Conservation (phyloP, 257 asterid species). For the Oldenlandia corymbosa region DNA sequence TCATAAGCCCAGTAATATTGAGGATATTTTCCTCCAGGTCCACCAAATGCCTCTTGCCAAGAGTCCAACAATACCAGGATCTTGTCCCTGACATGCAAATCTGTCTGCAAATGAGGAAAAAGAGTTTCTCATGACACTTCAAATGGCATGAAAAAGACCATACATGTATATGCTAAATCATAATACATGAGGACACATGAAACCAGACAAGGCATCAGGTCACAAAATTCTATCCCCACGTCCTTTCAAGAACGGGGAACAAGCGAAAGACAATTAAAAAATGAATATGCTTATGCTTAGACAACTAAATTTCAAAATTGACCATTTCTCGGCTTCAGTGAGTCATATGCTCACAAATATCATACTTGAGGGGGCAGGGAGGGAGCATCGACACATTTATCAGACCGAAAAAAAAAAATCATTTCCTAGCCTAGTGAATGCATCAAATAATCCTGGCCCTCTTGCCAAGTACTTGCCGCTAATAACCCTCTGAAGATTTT, state of each 20-base stretch:
- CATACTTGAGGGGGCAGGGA: not conserved
- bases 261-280: no score
- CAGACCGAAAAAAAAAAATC: no score
- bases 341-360: not conserved
- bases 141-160: not conserved
- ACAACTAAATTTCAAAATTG: not conserved
- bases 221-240: no score
- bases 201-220: not conserved
- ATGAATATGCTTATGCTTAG: no score
- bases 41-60: slow-evolving; percentile 96
- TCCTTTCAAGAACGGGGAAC: no score
- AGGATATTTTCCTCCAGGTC: slow-evolving; percentile 77
- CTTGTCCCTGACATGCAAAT: slow-evolving; percentile 77
- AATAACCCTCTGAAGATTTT: no score
- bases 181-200: not conserved
- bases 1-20: slow-evolving; percentile 85
- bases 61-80: slow-evolving; percentile 60
- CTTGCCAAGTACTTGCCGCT: no score
- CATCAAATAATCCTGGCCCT: no score
- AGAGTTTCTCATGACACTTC: not conserved
- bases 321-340: not conserved
- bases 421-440: no score
- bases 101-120: slow-evolving; percentile 54
- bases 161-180: no score
- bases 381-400: not conserved